A percentile compares a stretch with the other conserved stretches of the same genome.
Conservation (phyloP, 352 stramenopile species). For the Globisporangium cederbergense region DNA sequence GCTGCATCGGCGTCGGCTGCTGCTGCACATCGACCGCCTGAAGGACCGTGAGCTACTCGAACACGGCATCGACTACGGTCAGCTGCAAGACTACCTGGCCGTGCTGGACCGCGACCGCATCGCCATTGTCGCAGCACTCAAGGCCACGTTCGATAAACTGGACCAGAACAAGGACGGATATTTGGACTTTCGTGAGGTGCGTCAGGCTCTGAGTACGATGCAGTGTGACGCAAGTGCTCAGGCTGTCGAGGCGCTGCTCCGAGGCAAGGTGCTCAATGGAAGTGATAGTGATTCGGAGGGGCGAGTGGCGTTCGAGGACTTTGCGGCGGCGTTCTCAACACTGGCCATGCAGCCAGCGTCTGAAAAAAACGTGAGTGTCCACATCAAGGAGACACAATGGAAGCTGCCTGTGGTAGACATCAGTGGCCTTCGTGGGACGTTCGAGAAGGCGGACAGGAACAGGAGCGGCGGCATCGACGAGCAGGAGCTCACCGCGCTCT, state of each 20-base stretch:
- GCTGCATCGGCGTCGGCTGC: conserved; percentile 50
- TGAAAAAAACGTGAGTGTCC: conserved; percentile 17
- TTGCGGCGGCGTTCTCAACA: conserved; percentile 54
- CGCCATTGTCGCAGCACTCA: conserved; percentile 58
- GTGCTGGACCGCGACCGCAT: conserved; percentile 68
- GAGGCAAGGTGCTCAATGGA: conserved; percentile 24
- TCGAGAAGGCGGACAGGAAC: conserved; percentile 37
- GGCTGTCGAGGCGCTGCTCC: conserved; percentile 33
- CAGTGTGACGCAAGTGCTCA: conserved; percentile 29
- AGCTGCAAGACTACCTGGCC: conserved; percentile 72
- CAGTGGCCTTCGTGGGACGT: conserved; percentile 31
- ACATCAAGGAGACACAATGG: background rate
- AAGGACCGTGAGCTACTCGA: conserved; percentile 55
- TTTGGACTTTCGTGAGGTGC: conserved; percentile 50
- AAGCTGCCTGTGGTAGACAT: conserved; percentile 44
- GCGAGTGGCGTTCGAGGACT: conserved; percentile 46
- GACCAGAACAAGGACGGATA: conserved; percentile 57
- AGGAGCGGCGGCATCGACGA: conserved; percentile 38
- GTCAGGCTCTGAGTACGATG: conserved; percentile 36
- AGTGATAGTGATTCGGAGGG: conserved; percentile 15
- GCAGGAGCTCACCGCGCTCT: conserved; percentile 26
- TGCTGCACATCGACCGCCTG: conserved; percentile 57
- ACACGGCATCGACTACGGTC: conserved; percentile 59
- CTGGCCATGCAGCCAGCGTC: conserved; percentile 42
- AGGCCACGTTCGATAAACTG: conserved; percentile 63